Evolutionary conservation across 2,329 filamentous ascomycete species (phyloP), one percentile per base, ranked within the genome.

Genomic region (Neofusicoccum cordaticola): DNA sequence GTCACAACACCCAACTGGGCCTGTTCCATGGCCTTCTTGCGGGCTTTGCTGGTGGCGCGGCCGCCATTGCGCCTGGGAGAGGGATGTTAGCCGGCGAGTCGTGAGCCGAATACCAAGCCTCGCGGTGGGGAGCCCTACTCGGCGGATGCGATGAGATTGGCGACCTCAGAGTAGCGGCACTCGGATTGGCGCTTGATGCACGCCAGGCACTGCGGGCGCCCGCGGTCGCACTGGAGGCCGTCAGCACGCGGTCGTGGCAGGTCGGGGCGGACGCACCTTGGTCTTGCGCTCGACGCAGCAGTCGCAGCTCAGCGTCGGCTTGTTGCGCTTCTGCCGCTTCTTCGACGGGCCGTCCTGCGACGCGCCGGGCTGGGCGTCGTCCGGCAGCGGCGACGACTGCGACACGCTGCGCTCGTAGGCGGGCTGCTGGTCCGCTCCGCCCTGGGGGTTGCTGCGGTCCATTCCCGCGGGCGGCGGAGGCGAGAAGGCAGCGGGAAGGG

Each of bases 251-350:
- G 53, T 12, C 48, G 52, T 27, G 19, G 44, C 34, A 52, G 27
- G 41, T 15, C 22, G 39, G n/a, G 31, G 13, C 11, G 31, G 19
- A 63, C 84, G 69, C 74, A 89, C 89, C 83, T 92, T 93, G 27
- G 90, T 93, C 79, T 93, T 93, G 69, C 90, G 83, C 78, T 92
- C 90, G 22, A 93, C 91, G 72, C 91, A 94, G 74, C 92, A 90
- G 67, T 88, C 85, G 71, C 91, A 93, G 56, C 89, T 92, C 67
- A 93, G 74, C 1, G 90, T 93, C 3, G 91, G 91, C 76, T 94
- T 94, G 78, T 94, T 94, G 53, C 91, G 86, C 80, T 90, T 93
- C 79, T 93, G 90, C 78, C 90, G 92, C 80, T 90, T 91, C 51
- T 19, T 57, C 9, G 44, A 44, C 31, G 51, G 62, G 6, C 34